These are phyloP conservation scores for Plasmodium berghei DNA, from an alignment of 169 alveolate genomes.

Conservation along the genomic window DNA sequence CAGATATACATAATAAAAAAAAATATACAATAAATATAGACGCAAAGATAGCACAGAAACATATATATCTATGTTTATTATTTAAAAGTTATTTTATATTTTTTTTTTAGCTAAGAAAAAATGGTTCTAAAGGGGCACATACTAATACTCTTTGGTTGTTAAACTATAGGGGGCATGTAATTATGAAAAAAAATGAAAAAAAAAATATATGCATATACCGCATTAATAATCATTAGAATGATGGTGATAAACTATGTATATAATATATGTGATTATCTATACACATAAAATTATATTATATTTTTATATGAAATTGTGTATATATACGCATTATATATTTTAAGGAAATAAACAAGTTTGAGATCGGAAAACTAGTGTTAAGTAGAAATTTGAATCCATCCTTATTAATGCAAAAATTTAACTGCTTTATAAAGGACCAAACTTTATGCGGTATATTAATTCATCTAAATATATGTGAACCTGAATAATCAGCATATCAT, in stretches of 20 bases:
- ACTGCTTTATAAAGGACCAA: constrained; percentile 28
- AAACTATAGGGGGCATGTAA: constrained; percentile 48
- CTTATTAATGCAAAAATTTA: constrained; percentile 35
- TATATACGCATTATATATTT: not conserved
- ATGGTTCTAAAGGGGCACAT: constrained; percentile 37
- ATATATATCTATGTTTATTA: no score
- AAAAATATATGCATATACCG: not conserved
- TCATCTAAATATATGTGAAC: not conserved
- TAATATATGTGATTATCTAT: constrained; percentile 3
- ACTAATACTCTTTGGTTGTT: constrained; percentile 51
- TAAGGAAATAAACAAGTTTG: constrained; percentile 43
- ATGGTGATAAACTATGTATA: not conserved
- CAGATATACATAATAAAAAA: no score
- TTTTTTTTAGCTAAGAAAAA: constrained; percentile 26
- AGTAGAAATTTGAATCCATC: constrained; percentile 4
- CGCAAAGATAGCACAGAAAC: no score
- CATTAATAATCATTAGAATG: not conserved
- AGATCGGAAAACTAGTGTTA: constrained; percentile 6
- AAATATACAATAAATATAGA: no score
- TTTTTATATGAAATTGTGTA: not conserved
- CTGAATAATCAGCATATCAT: no score
- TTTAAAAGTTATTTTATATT: not conserved
- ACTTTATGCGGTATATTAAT: constrained; percentile 34
- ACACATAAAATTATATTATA: not conserved
- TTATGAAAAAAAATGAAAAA: constrained; percentile 11